Evolutionary conservation across 345 rosid species (phyloP).

Genomic region (Pugionium dolabratum): DNA sequence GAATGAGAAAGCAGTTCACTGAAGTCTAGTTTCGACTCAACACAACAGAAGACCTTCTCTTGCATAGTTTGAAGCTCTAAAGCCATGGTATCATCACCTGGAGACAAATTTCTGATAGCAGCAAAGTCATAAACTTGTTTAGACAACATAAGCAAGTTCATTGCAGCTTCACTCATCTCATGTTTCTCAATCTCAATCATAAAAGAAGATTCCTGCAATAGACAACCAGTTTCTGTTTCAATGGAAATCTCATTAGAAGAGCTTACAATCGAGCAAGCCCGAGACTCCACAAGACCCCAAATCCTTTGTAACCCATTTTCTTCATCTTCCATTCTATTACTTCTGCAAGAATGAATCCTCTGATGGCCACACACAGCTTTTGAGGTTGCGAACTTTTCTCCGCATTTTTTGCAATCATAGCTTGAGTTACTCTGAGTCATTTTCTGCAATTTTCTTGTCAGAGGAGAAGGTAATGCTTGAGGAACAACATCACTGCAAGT

Average conservation of each 20-base stretch:
- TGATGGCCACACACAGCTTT: constrained; percentile 5
- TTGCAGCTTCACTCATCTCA: constrained; percentile 33
- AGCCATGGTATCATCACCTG: background rate
- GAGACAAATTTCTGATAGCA: background rate
- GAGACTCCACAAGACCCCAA: background rate
- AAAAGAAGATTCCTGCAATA: background rate
- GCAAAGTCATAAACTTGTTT: background rate
- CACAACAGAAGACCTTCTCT: constrained; percentile 5
- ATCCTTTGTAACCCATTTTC: background rate
- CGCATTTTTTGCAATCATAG: too few relatives aligned
- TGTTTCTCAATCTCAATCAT: constrained; percentile 27
- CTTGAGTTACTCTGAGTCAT: too few relatives aligned
- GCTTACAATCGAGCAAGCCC: background rate
- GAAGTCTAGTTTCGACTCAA: constrained; percentile 4
- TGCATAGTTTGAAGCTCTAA: constrained; percentile 1
- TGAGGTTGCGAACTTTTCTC: constrained; percentile 2
- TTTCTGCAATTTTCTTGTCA: too few relatives aligned
- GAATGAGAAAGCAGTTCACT: constrained; percentile 4
- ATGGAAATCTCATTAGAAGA: background rate
- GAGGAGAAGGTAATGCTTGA: too few relatives aligned
- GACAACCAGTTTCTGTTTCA: background rate
- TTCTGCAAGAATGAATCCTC: background rate
- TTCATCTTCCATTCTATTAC: too few relatives aligned
- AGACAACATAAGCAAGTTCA: constrained; percentile 30
- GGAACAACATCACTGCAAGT: background rate